Conservation (phyloP, 768 basidiomycete species). For the Strobilomyces dryophilus region DNA sequence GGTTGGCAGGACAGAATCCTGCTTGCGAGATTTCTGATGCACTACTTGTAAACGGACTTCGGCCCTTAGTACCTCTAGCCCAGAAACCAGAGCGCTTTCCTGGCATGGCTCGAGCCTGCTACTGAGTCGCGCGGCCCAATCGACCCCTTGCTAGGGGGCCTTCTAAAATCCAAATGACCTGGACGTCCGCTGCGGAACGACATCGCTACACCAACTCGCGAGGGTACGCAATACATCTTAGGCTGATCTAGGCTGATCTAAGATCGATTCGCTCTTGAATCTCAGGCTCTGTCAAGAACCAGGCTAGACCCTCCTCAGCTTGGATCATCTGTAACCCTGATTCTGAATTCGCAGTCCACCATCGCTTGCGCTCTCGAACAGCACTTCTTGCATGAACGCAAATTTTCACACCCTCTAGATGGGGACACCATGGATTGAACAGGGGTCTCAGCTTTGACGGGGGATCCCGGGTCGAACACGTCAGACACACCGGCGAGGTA, state of each 20-base stretch:
- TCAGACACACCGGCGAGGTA: conserved; percentile 95
- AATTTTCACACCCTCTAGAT: conserved; percentile 88
- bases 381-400: conserved; percentile 81
- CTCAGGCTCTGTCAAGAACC: conserved; percentile 65
- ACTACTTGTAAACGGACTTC: no score
- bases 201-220: no score
- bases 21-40: no score
- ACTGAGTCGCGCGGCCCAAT: no score
- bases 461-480: conserved; percentile 89
- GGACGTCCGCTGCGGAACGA: no score
- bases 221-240: conserved; percentile 37
- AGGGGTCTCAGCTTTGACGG: conserved; percentile 95
- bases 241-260: background rate
- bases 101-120: no score
- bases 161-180: no score
- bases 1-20: no score
- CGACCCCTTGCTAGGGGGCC: no score
- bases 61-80: no score
- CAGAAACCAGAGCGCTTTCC: no score
- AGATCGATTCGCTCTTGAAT: conserved; percentile 1
- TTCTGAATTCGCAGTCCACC: conserved; percentile 74
- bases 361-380: conserved; percentile 97
- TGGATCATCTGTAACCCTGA: background rate
- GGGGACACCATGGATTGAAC: conserved; percentile 98
- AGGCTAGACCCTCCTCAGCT: conserved; percentile 11